Evolutionary conservation across 2,329 filamentous ascomycete species (phyloP).

Genomic region (Epichloe uncinata): DNA sequence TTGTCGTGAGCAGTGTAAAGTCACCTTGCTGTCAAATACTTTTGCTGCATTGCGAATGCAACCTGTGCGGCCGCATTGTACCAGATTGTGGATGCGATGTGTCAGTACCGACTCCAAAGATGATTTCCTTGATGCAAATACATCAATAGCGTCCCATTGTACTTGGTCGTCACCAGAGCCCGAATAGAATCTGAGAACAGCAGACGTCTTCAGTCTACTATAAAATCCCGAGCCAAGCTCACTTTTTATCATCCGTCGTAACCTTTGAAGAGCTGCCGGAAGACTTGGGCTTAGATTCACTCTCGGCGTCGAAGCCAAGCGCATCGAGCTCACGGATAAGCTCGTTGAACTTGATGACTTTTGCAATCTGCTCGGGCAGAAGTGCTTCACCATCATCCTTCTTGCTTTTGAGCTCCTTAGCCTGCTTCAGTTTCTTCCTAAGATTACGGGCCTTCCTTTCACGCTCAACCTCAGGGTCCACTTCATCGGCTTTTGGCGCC

Average conservation of each 20-base stretch:
- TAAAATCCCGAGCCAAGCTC: background rate
- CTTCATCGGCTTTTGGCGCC: slow-evolving; percentile 24
- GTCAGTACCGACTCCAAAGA: too few relatives aligned
- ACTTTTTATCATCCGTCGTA: background rate
- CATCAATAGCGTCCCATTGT: background rate
- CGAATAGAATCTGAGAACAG: background rate
- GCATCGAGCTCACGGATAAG: slow-evolving; percentile 76
- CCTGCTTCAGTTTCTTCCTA: slow-evolving; percentile 90
- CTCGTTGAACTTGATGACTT: slow-evolving; percentile 95
- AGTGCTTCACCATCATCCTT: slow-evolving; percentile 75
- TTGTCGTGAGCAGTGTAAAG: background rate
- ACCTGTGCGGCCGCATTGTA: background rate
- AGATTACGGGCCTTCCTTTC: slow-evolving; percentile 89
- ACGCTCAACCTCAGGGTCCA: slow-evolving; percentile 61
- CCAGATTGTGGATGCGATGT: background rate
- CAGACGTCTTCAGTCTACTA: background rate
- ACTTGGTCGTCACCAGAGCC: background rate
- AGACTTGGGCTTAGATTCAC: slow-evolving; percentile 36
- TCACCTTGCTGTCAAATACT: background rate
- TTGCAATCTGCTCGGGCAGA: slow-evolving; percentile 89
- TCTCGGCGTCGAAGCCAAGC: slow-evolving; percentile 72
- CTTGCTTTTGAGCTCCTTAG: slow-evolving; percentile 78
- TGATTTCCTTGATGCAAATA: background rate
- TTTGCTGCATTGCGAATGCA: background rate
- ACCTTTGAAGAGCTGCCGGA: slow-evolving; percentile 1